phyloP scores from a whole-genome alignment of 495 filamentous ascomycete species.

The Lasiosphaeria miniovina region DNA sequence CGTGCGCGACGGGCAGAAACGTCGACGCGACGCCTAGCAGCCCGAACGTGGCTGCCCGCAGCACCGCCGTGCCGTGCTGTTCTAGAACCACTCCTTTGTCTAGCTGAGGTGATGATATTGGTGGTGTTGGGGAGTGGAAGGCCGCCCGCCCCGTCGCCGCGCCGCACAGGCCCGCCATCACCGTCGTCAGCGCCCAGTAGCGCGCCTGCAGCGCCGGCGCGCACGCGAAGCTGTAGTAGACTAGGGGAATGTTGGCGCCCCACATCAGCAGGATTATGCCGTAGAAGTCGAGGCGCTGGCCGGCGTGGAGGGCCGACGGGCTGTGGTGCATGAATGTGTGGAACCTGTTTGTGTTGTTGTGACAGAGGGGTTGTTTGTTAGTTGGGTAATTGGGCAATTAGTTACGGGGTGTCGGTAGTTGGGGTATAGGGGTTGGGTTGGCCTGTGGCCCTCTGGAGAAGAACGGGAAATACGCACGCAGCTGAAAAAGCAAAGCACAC shows the following conservation, averaged over 20 bases:
- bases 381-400: background rate
- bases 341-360: slow-evolving; percentile 25
- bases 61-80: slow-evolving; percentile 7
- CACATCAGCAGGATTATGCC: slow-evolving; percentile 56
- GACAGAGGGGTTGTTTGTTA: background rate
- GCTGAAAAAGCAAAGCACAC: slow-evolving; percentile 50
- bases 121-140: slow-evolving; percentile 37
- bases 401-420: slow-evolving; percentile 29
- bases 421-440: too few relatives aligned
- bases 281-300: slow-evolving; percentile 48
- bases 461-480: background rate
- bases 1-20: slow-evolving; percentile 45
- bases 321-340: slow-evolving; percentile 53
- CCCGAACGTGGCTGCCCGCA: slow-evolving; percentile 41
- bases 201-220: slow-evolving; percentile 27
- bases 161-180: slow-evolving; percentile 32
- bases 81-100: too few relatives aligned
- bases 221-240: slow-evolving; percentile 52
- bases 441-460: too few relatives aligned
- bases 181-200: slow-evolving; percentile 40
- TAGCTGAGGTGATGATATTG: too few relatives aligned
- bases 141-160: slow-evolving; percentile 17
- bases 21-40: slow-evolving; percentile 37
- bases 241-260: slow-evolving; percentile 48
- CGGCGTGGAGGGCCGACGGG: slow-evolving; percentile 32